Base-by-base conservation (phyloP, 352 stramenopile genomes). In the Phytophthora pini region DNA sequence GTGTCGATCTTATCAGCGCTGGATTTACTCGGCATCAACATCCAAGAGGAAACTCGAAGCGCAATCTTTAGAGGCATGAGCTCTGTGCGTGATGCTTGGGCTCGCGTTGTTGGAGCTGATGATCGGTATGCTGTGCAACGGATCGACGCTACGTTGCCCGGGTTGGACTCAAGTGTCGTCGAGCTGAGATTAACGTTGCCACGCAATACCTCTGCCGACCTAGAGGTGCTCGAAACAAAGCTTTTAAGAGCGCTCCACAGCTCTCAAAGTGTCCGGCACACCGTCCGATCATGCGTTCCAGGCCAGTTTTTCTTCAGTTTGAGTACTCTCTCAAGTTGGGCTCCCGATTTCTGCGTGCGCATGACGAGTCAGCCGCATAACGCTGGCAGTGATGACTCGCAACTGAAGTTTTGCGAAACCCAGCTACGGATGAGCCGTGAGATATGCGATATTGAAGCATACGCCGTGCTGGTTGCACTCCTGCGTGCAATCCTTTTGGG, bases 81-180 rank as follows among this genome's bases (percentile, higher is more conserved):
- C 24, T 44, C n/a, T 5, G 31, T 79, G n/a, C 17, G 11, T n/a
- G 51, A 68, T 36, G 61, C 62, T 63, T 70, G 54, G 53, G 10
- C 24, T 6, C 13, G 9, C 8, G 44, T 64, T 47, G 1, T 45
- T 65, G 44, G 34, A 7, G 12, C 34, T 7, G 34, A 53, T 50
- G 46, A 56, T 58, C 15, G 17, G 9, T 9, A 43, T 39, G 32
- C 12, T 38, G 50, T 75, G 15, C 59, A 68, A 49, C 72, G 77
- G 11, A 65, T 79, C 5, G 77, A 84, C 44, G 72, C 70, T 15
- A 82, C 72, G n/a, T 13, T 82, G 7, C 39, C 51, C 12, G 75
- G 70, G 17, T n/a, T 79, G 9, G 45, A 41, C 3, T 70, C 72
- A 26, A 49, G 32, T 45, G 38, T 71, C 2, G 36, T 84, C 17